Percentiles rank a stretch among this genome's conserved stretches.
Conservation (phyloP, 2,329 filamentous ascomycete genomes). For the Plectosphaerella sp. region DNA sequence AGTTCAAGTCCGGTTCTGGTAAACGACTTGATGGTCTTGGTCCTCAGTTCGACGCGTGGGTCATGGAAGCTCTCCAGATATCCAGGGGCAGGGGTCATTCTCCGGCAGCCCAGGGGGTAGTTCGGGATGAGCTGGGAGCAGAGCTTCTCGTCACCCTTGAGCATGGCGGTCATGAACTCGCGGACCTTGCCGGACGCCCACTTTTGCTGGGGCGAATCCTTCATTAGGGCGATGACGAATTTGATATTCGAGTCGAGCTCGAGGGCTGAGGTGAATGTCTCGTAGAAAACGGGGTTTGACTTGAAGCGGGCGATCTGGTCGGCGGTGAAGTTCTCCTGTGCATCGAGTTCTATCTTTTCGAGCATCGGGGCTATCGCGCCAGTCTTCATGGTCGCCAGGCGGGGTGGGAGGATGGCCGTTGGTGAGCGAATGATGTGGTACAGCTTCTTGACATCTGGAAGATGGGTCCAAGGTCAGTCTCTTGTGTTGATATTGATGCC, state of each 20-base stretch:
- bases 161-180: slow-evolving; percentile 42
- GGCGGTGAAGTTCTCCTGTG: slow-evolving; percentile 15
- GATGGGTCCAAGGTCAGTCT: neutral
- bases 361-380: slow-evolving; percentile 26
- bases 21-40: slow-evolving; percentile 36
- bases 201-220: slow-evolving; percentile 33
- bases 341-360: slow-evolving; percentile 17
- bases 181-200: slow-evolving; percentile 34
- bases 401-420: slow-evolving; percentile 35
- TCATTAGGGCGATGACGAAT: slow-evolving; percentile 38
- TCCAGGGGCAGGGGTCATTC: slow-evolving; percentile 45
- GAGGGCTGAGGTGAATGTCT: slow-evolving; percentile 39
- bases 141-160: slow-evolving; percentile 43
- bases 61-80: slow-evolving; percentile 37
- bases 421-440: slow-evolving; percentile 37
- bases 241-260: slow-evolving; percentile 38
- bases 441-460: slow-evolving; percentile 30
- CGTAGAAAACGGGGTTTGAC: slow-evolving; percentile 39
- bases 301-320: slow-evolving; percentile 43
- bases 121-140: slow-evolving; percentile 46
- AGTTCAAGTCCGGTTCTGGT: slow-evolving; percentile 44
- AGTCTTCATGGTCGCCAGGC: slow-evolving; percentile 23
- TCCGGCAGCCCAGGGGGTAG: slow-evolving; percentile 41
- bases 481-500: neutral
- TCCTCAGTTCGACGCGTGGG: slow-evolving; percentile 9